These are phyloP conservation scores for Nissolia schottii DNA, from an alignment of 306 rosid species.

Conservation along the genomic window DNA sequence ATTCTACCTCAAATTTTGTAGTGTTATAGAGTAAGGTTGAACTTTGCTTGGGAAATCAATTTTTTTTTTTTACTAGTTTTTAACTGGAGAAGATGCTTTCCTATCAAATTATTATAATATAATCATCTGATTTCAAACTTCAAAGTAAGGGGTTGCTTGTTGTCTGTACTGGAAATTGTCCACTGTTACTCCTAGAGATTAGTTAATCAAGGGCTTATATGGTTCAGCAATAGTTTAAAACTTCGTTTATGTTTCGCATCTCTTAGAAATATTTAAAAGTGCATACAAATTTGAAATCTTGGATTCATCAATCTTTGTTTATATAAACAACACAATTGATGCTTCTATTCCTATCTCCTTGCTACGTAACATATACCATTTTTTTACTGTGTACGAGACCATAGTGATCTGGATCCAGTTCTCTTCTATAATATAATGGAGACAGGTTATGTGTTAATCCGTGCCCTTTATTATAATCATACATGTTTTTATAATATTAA, in stretches of 20 bases:
- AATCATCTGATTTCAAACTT: slow-evolving; percentile 25
- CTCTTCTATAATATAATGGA: slow-evolving; percentile 25
- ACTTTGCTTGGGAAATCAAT: not conserved
- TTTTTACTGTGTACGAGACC: slow-evolving; percentile 45
- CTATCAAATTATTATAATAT: slow-evolving; percentile 29
- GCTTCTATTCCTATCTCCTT: slow-evolving; percentile 60
- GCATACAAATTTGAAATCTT: slow-evolving; percentile 29
- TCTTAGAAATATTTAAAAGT: slow-evolving; percentile 18
- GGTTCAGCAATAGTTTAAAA: slow-evolving; percentile 17
- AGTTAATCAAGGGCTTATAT: slow-evolving; percentile 50
- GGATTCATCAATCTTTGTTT: slow-evolving; percentile 44
- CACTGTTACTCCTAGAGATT: slow-evolving; percentile 35
- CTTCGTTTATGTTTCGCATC: slow-evolving; percentile 23
- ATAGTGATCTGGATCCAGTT: slow-evolving; percentile 73
- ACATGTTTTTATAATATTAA: slow-evolving; percentile 13
- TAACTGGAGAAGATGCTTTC: slow-evolving; percentile 43
- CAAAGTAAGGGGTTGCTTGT: slow-evolving; percentile 32
- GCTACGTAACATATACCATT: not conserved
- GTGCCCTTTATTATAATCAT: slow-evolving; percentile 28
- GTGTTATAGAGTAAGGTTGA: slow-evolving; percentile 15
- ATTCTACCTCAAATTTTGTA: not conserved
- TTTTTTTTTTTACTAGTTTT: slow-evolving; percentile 11
- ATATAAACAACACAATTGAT: slow-evolving; percentile 43
- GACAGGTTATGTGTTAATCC: slow-evolving; percentile 41
- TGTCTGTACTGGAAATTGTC: slow-evolving; percentile 38